phyloP scores from a whole-genome alignment of 1,284 basidiomycete genomes.

The Termitomyces sp. region DNA sequence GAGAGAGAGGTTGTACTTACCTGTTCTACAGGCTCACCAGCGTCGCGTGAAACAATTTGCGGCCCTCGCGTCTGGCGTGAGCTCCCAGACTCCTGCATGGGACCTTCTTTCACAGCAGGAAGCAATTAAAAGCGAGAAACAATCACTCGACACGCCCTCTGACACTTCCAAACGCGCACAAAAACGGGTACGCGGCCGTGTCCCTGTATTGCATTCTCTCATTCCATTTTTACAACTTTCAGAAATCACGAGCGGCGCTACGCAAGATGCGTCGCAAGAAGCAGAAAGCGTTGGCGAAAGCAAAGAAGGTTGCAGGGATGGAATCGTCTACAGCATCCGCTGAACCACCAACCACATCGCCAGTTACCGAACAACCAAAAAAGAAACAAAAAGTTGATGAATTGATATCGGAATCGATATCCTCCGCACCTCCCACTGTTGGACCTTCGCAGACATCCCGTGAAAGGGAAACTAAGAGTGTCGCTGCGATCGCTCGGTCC shows the following conservation, averaged over 20 bases:
- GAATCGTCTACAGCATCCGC: constrained; percentile 3
- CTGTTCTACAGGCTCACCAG: constrained; percentile 46
- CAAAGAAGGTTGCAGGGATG: constrained; percentile 18
- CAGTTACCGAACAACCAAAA: constrained; percentile 7
- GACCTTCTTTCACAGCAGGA: constrained; percentile 33
- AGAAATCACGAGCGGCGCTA: constrained; percentile 34
- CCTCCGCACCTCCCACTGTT: background rate
- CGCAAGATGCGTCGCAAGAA: constrained; percentile 31
- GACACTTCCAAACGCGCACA: constrained; percentile 48
- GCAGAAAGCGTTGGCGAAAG: constrained; percentile 25
- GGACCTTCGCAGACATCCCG: background rate
- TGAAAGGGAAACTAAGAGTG: constrained; percentile 9
- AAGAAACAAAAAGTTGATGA: constrained; percentile 18
- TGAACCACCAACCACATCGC: constrained; percentile 8
- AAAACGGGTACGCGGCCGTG: constrained; percentile 41
- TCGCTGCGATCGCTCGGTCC: constrained; percentile 28
- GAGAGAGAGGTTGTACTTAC: constrained; percentile 17
- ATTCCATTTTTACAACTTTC: background rate
- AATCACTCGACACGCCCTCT: constrained; percentile 12
- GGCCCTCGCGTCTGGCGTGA: constrained; percentile 31
- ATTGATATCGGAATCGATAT: background rate
- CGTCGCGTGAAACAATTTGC: constrained; percentile 52
- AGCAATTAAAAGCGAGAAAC: constrained; percentile 22
- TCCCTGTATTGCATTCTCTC: background rate
- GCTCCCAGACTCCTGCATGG: constrained; percentile 42